Evolutionary conservation across 768 basidiomycete species (phyloP), one percentile per base, ranked within the genome.

Genomic region (Suillus subalutaceus): DNA sequence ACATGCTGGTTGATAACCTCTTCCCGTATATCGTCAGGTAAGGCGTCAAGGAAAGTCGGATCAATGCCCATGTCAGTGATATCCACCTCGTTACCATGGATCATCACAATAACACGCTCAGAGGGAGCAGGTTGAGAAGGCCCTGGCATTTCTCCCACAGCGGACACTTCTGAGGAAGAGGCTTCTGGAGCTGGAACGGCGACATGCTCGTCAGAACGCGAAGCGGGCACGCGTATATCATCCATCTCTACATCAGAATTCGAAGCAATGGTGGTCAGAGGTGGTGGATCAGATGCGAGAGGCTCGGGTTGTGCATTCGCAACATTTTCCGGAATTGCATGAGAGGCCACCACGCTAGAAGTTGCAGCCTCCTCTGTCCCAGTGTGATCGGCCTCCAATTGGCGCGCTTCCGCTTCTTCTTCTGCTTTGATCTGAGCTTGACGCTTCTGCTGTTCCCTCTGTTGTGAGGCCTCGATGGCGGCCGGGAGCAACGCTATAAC

Each of bases 11-110:
- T 96, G 63, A 99, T 84, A 43, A 99, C 95, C 74, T 99, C 97
- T 74, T 97, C 97, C 61, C 97, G 88, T 91, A 99, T 99, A 70
- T 99, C 97, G 74, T 99, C 97, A 0, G 97, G 97, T 10, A 99
- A 80, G 32, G 97, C 97, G 79, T 98, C 96, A 65, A 99, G 82
- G 85, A 99, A 99, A 6, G 94, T 96, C 2, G 96, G 94, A 75
- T 99, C 97, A 73, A 99, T 98, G 6, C 97, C 97, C 44, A 96
- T 97, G 72, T 99, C 96, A 3, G 97, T 99, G 75, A 99, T 99
- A 74, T 99, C 97, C 35, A 99, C 94, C 8, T 90, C 84, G 68
- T 88, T 93, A 62, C 97, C 97, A 76, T 96, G 93, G 63, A 99
- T 94, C 79, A 88, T 85, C 72, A 99, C 91, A 1, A 93, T 94